phyloP scores from a whole-genome alignment of 805 yeast species.

The Huiozyma sinensis region DNA sequence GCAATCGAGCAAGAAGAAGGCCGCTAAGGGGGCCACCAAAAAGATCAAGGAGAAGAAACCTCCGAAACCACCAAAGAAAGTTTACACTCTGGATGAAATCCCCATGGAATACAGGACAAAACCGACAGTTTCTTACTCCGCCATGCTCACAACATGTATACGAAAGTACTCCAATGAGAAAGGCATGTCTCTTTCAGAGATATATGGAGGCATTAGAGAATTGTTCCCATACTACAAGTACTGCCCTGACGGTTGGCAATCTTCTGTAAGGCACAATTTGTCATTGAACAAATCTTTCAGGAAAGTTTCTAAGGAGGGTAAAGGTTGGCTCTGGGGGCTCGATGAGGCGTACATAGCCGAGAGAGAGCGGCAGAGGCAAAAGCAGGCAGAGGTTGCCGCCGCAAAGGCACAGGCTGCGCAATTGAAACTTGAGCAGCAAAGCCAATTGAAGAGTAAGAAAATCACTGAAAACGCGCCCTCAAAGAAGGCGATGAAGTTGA shows the following conservation, averaged over 20 bases:
- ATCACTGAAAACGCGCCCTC: conserved; percentile 8
- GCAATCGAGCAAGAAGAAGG: conserved; percentile 4
- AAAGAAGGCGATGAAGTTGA: conserved; percentile 5
- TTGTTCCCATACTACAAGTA: conserved; percentile 84
- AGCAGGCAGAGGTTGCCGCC: conserved; percentile 54
- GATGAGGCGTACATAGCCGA: conserved; percentile 80
- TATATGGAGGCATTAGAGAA: conserved; percentile 77
- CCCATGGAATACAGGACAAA: conserved; percentile 80
- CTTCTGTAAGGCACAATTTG: conserved; percentile 81
- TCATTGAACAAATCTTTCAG: conserved; percentile 78
- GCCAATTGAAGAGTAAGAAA: conserved; percentile 29
- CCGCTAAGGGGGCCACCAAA: conserved; percentile 21
- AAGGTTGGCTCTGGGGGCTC: conserved; percentile 90
- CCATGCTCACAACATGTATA: conserved; percentile 69
- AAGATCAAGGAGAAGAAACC: conserved; percentile 40
- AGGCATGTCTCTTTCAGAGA: conserved; percentile 77
- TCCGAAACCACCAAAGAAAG: conserved; percentile 46
- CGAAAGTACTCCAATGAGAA: conserved; percentile 52
- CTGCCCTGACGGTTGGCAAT: conserved; percentile 98
- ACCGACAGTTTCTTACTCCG: conserved; percentile 74
- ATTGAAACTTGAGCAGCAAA: conserved; percentile 41
- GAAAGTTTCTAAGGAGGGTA: conserved; percentile 76
- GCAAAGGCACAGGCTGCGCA: conserved; percentile 50
- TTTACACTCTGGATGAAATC: conserved; percentile 71
- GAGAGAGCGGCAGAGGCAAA: conserved; percentile 62